Evolutionary conservation across 2,329 filamentous ascomycete genomes (phyloP), one percentile per base, ranked within the genome.

Genomic region (Fusarium chaquense): DNA sequence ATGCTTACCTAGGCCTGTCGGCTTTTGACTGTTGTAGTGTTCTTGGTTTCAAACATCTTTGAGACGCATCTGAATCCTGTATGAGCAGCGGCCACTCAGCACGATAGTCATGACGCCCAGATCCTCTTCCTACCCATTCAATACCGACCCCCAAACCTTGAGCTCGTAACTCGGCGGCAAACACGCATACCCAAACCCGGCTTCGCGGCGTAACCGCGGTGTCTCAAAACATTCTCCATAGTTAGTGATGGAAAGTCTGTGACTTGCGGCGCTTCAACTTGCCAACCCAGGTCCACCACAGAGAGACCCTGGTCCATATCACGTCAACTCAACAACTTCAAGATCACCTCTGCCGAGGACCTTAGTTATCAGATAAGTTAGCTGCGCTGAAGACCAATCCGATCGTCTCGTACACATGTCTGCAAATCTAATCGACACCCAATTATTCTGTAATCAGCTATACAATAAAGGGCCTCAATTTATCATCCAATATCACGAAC

Each of bases 151-250:
- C 32, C 43, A 61, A 38, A 33, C 51, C 32, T 52, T 36, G 35
- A 47, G 36, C 40, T 65, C n/a, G 54, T 33, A 44, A 46, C 36
- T 18, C 40, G 38, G 51, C 36, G 53, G 54, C 52, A 66, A 67
- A 58, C 50, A 55, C 53, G 63, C 65, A 65, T 68, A 58, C 30
- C 43, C 52, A 15, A 47, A 62, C 60, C 58, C 49, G 38, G 43
- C 46, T 56, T 59, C 47, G 47, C 69, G 69, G 69, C 69, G 66
- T 57, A 72, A 72, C 69, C 62, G 66, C 69, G 69, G 69, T 70
- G 66, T 62, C 69, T 67, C 57, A 52, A 54, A 20, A 38, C 38
- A 33, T 63, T 58, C 65, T 54, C 51, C 67, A 57, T 67, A 70
- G 53, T 58, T 47, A 66, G 52, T 46, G 63, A 66, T 66, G 44